Base-by-base conservation (phyloP, 345 rosid genomes). In the Citrus medica region DNA sequence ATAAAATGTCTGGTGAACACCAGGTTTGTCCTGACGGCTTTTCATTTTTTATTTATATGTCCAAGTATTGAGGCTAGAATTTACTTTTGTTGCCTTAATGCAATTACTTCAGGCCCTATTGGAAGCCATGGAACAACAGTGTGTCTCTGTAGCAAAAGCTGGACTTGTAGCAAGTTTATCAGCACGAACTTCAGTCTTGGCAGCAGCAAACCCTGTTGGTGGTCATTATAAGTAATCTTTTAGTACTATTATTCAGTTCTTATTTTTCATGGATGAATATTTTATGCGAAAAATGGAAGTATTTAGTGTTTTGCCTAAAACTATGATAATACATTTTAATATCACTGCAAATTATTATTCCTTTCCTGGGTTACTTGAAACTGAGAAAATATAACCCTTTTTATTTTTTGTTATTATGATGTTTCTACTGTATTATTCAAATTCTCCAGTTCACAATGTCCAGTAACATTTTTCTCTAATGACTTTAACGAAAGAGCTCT, bases 61-160 rank as follows among this genome's bases (percentile, higher is more conserved):
- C 59, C 53, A 63, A 78, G 12, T 78, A 75, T 65, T 67, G 67
- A 25, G 28, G 74, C 56, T 72, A 77, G 42, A 42, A 51, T 76
- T 80, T 74, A 76, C 84, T 83, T 76, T 71, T 5, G 12, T 32
- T 63, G 69, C n/a, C 28, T 66, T 76, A 73, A 77, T 77, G 61
- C 74, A 38, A 79, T 67, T 79, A 24, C 71, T 61, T 55, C 89
- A 96, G 99, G 94, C 98, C 71, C 88, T 96, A 80, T 87, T 96
- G 85, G 99, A 96, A 90, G 99, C 99, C 81, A 94, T 96, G 99
- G 99, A 96, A 81, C 99, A 96, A 85, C 99, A 91, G 83, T 90
- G 97, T 81, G 99, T 96, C 78, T 96, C 99, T 78, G 94, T 96
- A 69, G 98, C 99, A 69, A 96, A 96, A 85, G 99, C 99, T 80